phyloP scores from a whole-genome alignment of 352 stramenopile genomes.

The Chrysophaeum taylorii region DNA sequence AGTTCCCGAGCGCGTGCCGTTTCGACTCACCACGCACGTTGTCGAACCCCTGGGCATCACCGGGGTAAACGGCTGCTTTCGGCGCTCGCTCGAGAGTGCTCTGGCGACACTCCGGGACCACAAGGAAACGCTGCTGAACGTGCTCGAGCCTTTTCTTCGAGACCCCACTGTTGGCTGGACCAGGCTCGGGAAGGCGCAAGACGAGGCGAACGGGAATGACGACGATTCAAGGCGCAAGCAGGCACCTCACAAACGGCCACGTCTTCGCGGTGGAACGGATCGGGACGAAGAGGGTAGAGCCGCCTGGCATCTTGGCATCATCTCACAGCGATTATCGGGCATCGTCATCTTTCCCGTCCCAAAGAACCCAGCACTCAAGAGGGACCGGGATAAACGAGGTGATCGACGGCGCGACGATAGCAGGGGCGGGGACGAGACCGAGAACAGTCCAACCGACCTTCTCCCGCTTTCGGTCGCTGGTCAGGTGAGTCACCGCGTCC shows the following conservation, averaged over 20 bases:
- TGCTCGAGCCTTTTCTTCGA: conserved; percentile 98
- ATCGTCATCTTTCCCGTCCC: conserved; percentile 75
- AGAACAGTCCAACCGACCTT: conserved; percentile 51
- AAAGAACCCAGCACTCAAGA: no score
- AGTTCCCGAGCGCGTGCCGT: conserved; percentile 95
- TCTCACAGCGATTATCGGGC: conserved; percentile 75
- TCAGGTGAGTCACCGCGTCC: conserved; percentile 35
- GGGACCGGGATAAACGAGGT: no score
- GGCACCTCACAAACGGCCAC: no score
- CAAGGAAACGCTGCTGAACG: conserved; percentile 88
- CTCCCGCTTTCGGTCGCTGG: conserved; percentile 80
- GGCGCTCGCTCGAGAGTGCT: conserved; percentile 74
- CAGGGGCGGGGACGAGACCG: no score
- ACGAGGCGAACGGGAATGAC: conserved; percentile 68
- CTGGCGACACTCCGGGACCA: conserved; percentile 75
- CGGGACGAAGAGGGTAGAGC: no score
- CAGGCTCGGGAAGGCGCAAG: conserved; percentile 33
- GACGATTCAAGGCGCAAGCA: no score
- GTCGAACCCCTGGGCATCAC: conserved; percentile 97
- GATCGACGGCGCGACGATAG: no score
- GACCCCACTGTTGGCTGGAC: conserved; percentile 81
- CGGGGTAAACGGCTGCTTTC: conserved; percentile 86
- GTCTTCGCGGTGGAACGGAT: no score
- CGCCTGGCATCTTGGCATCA: conserved; percentile 69
- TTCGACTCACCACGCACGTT: conserved; percentile 98